Evolutionary conservation across 208 protist species (phyloP).

Genomic region (Wallacemonas sp.): DNA sequence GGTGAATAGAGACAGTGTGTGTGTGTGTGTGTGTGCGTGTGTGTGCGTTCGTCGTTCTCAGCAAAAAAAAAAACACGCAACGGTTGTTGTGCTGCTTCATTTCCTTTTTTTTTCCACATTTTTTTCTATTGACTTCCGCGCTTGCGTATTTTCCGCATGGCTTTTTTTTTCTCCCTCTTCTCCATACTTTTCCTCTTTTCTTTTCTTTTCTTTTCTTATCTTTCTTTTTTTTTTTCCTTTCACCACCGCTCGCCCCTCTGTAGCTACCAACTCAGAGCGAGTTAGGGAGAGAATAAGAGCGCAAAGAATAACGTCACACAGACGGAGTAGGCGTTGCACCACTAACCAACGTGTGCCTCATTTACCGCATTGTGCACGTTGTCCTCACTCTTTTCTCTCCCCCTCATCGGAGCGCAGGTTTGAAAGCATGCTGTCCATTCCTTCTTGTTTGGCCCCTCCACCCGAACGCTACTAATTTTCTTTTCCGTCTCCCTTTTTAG

Average conservation of each 20-base stretch:
- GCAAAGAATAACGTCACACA: background rate
- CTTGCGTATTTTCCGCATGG: slow-evolving; percentile 6
- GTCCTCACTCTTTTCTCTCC: no score
- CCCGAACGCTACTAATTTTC: background rate
- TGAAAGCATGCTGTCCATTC: slow-evolving; percentile 2
- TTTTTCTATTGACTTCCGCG: slow-evolving; percentile 14
- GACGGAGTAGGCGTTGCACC: no score
- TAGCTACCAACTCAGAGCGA: no score
- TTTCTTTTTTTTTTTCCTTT: slow-evolving; percentile 1
- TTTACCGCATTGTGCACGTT: background rate
- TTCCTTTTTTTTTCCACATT: background rate
- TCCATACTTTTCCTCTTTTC: background rate
- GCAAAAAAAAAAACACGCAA: background rate
- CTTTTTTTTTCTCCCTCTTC: slow-evolving; percentile 16
- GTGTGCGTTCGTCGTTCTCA: no score
- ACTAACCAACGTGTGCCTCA: slow-evolving; percentile 3
- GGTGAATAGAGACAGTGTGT: background rate
- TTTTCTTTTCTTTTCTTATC: slow-evolving; percentile 18
- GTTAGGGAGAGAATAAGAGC: no score
- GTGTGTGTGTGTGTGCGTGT: no score
- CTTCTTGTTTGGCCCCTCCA: background rate
- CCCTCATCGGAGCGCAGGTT: no score
- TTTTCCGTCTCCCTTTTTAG: background rate
- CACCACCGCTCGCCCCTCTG: background rate
- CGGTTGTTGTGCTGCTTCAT: background rate